Evolutionary conservation across 2,329 filamentous ascomycete genomes (phyloP), one percentile per base, ranked within the genome.

Genomic region (Sporothrix pseudoabietina): DNA sequence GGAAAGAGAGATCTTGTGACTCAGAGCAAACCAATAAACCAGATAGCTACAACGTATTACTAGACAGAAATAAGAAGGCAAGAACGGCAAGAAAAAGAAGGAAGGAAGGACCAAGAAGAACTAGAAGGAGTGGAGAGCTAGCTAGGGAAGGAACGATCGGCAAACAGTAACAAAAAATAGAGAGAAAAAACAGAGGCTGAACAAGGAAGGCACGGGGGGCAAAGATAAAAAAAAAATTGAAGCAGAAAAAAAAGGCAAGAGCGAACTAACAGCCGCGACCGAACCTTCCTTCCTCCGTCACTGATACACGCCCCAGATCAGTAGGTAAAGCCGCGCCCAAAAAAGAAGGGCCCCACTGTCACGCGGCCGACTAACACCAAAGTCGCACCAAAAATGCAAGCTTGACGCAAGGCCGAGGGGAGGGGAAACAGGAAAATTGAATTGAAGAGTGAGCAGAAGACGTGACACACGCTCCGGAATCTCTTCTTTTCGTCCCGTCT

Each of bases 1-100:
- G 32, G 44, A 54, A 52, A 57, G 55, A 47, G 65, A 12, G 10
- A 66, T 22, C 61, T 19, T 66, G 61, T 73, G 72, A 73, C 54
- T 72, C 72, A 70, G 66, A 70, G 30, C 35, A 22, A 49, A n/a
- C 26, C 52, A 30, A 3, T 14, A 44, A 5, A 49, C 14, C 14
- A 30, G 8, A 66, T 6, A 26, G 26, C 26, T 26, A 26, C 26
- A 26, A 26, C 26, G 26, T 26, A 26, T 26, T 47, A n/a, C 65
- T 69, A 61, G 41, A 61, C n/a, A 47, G 35, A 59, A 61, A 19
- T 16, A 70, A 69, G 66, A 71, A 71, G 66, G 66, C 66, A 49
- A 69, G 26, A 35, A 19, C 16, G 30, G 63, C 30, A 52, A 19
- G 26, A 7, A 61, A 16, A 61, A 35, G 26, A 30, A 26, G 41